Conservation (phyloP, 225 moss, liverwort and hornwort genomes). For the Bryum argenteum region DNA sequence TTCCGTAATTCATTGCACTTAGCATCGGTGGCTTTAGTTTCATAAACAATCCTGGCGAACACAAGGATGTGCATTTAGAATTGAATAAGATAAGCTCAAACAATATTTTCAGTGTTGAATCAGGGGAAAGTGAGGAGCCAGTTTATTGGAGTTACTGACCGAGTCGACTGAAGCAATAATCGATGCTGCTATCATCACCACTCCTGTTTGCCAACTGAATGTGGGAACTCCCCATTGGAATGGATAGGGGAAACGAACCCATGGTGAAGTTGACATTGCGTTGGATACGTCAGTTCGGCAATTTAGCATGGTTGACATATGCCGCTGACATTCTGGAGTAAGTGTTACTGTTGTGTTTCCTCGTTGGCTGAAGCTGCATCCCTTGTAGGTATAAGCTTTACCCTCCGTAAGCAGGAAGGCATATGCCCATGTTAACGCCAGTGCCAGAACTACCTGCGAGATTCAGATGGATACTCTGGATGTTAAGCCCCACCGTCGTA, state of each 20-base stretch:
- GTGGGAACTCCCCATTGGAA: slow-evolving; percentile 94
- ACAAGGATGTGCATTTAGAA: not conserved
- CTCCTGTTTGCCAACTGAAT: slow-evolving; percentile 74
- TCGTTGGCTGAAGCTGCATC: slow-evolving; percentile 57
- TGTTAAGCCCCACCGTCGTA: not conserved
- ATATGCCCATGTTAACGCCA: slow-evolving; percentile 84
- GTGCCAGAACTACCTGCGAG: slow-evolving; percentile 76
- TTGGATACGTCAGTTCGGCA: slow-evolving; percentile 80
- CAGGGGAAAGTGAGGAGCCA: not conserved
- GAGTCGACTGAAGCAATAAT: slow-evolving; percentile 87
- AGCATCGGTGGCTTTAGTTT: slow-evolving; percentile 6
- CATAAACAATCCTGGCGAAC: not conserved
- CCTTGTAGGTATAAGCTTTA: slow-evolving; percentile 69
- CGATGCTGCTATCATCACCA: slow-evolving; percentile 87
- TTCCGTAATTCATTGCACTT: not conserved
- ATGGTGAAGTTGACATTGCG: slow-evolving; percentile 59
- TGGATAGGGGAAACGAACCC: slow-evolving; percentile 89
- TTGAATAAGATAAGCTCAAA: not conserved
- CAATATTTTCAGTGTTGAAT: too few species aligned
- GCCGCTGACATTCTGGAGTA: slow-evolving; percentile 54
- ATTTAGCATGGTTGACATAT: slow-evolving; percentile 59
- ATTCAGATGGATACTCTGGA: not conserved
- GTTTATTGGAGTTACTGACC: slow-evolving; percentile 28
- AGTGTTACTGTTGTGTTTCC: slow-evolving; percentile 42
- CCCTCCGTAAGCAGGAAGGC: slow-evolving; percentile 86